Base-by-base conservation (phyloP, 148 eudicot genomes). In the Amaranthus palmeri region DNA sequence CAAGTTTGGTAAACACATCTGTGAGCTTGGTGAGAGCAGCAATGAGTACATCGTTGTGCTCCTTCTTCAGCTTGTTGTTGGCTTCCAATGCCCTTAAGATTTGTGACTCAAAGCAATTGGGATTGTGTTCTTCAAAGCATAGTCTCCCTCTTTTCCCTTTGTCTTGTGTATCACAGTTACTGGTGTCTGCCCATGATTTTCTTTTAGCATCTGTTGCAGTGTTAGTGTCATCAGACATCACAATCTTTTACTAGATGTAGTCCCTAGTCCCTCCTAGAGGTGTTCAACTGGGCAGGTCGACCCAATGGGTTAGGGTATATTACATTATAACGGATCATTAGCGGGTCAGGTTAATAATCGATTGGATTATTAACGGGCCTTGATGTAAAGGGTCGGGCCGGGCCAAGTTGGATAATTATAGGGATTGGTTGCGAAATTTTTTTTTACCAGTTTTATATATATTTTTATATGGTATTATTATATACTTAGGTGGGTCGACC, bases 21-120 rank as follows among this genome's bases (percentile, higher is more conserved):
- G 81, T 78, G 65, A 89, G 80, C 80, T 85, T 89, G 67, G 71
- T 60, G 42, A 89, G 83, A 76, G 85, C 83, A 65, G 82, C 78
- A 14, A 87, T 68, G 67, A 89, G 77, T 52, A 63, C 83, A 13
- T 79, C 75, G 44, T 78, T 78, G 51, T 72, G 82, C 36, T 84
- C 85, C 81, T 78, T 87, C 69, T 71, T 67, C 77, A 83, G 86
- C 76, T 71, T 77, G 43, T 79, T 74, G 77, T 79, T 87, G 52
- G 67, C 77, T 65, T 87, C 86, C 61, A 89, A 69, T 62, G 78
- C 80, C 76, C 61, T 61, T 15, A 76, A 72, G 62, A 87, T 52
- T 9, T 57, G 75, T 15, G 68, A 74, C 25, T 79, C 79, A 64
- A 75, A 48, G 54, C 78, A 62, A 17, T 15, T 72, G 7, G 52